phyloP scores from a whole-genome alignment of 345 rosid species.

The Pugionium cornutum region DNA sequence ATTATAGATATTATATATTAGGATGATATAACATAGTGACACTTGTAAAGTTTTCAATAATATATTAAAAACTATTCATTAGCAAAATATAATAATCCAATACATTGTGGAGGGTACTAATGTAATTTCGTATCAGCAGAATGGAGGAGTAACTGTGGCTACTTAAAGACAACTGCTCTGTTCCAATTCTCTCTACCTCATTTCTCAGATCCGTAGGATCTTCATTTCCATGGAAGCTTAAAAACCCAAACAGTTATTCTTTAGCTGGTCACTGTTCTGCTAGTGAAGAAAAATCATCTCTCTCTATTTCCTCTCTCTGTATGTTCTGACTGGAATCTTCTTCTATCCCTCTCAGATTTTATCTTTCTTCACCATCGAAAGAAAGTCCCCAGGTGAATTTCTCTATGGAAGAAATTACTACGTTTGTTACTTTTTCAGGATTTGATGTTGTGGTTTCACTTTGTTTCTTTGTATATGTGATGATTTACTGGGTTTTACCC shows the following conservation, averaged over 20 bases:
- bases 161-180: constrained; percentile 32
- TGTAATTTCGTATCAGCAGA: neutral
- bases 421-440: neutral
- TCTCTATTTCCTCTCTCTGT: no score
- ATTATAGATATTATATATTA: no score
- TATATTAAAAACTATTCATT: no score
- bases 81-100: no score
- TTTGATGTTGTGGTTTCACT: neutral
- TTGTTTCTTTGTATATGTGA: neutral
- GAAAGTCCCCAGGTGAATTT: constrained; percentile 25
- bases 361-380: constrained; percentile 8
- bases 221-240: constrained; percentile 31
- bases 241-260: constrained; percentile 30
- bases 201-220: constrained; percentile 45
- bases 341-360: neutral
- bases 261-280: constrained; percentile 8
- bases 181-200: constrained; percentile 4
- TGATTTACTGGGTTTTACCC: constrained; percentile 28
- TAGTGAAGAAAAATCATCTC: constrained; percentile 8
- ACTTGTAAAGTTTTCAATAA: no score
- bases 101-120: constrained; percentile 2
- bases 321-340: no score
- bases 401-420: constrained; percentile 23
- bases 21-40: no score
- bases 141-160: constrained; percentile 38